Base-by-base conservation (phyloP, 2,329 filamentous ascomycete species). In the Bipolaris oryzae region DNA sequence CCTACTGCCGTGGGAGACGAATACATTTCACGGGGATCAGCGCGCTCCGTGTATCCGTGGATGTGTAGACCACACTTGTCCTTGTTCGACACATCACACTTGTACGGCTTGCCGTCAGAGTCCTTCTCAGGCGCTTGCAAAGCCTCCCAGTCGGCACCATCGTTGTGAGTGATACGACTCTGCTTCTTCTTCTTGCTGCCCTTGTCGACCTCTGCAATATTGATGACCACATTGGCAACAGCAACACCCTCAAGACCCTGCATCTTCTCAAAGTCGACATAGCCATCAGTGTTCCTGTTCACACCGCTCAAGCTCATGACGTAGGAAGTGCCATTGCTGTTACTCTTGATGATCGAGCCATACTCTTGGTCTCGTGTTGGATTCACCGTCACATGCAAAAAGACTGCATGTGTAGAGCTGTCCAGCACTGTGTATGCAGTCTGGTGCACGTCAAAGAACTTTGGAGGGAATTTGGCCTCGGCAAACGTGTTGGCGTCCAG, bases 251-350 rank as follows among this genome's bases (percentile, higher is more conserved):
- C 94, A 13, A 99, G 82, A 2, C 92, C 92, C 45, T 90, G 85
- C 81, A 97, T 92, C 80, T 96, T 97, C 75, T 99, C 95, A 76
- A 96, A 99, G 73, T 99, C 95, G 42, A 96, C 94, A 70, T 88
- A 97, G 41, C 88, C 92, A 1, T 74, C 67, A 11, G 83, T 79
- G 71, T 97, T 87, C 66, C 91, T 86, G 76, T 98, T 97, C 71
- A 98, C 92, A 18, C 86, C 86, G 46, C 85, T 81, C 21, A 95
- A 82, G 75, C 91, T 96, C 62, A 96, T 80, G 11, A 96, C 91
- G 70, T 97, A 99, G 1, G 90, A 95, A 0, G 95, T 99, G 51
- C 95, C 95, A 72, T 99, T 98, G 68, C 92, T 97, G 80, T 99
- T 99, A 72, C 92, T 97, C 85, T 98, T 99, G 77, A 99, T 87